These are phyloP conservation scores for Heliamphora exappendiculata DNA, from an alignment of 148 eudicot species.

Conservation along the genomic window DNA sequence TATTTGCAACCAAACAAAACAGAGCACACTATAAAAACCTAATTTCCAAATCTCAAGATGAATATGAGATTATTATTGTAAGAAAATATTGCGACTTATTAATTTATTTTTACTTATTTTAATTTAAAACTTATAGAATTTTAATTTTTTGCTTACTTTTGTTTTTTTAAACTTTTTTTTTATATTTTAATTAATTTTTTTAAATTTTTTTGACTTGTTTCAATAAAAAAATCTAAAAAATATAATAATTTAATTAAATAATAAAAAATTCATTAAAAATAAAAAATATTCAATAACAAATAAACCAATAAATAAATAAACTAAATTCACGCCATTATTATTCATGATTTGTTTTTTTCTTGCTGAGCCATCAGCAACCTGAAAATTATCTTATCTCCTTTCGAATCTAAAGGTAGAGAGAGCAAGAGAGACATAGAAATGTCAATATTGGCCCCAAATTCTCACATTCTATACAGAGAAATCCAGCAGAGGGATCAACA, in stretches of 20 bases:
- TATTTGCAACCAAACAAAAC: slow-evolving; percentile 4
- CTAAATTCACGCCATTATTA: not conserved
- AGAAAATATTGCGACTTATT: too few species aligned
- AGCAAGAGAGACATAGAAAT: slow-evolving; percentile 10
- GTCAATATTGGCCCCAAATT: slow-evolving; percentile 44
- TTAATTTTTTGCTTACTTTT: too few species aligned
- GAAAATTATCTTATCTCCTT: slow-evolving; percentile 25
- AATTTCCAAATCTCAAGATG: not conserved
- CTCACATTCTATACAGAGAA: slow-evolving; percentile 36
- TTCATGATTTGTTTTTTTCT: not conserved
- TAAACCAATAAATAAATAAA: too few species aligned
- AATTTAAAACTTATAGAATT: too few species aligned
- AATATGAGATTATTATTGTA: too few species aligned
- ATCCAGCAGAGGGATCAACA: slow-evolving; percentile 24
- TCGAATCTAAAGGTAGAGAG: not conserved
- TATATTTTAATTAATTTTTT: too few species aligned
- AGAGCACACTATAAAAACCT: not conserved
- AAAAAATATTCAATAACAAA: too few species aligned
- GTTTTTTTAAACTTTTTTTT: too few species aligned
- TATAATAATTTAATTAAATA: too few species aligned
- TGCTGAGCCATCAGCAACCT: not conserved
- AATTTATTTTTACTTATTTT: too few species aligned
- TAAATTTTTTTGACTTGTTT: too few species aligned
- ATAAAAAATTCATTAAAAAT: not conserved
- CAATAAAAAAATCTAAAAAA: too few species aligned